Base-by-base conservation (phyloP, 2,329 filamentous ascomycete species). In the Fusarium miscanthi region DNA sequence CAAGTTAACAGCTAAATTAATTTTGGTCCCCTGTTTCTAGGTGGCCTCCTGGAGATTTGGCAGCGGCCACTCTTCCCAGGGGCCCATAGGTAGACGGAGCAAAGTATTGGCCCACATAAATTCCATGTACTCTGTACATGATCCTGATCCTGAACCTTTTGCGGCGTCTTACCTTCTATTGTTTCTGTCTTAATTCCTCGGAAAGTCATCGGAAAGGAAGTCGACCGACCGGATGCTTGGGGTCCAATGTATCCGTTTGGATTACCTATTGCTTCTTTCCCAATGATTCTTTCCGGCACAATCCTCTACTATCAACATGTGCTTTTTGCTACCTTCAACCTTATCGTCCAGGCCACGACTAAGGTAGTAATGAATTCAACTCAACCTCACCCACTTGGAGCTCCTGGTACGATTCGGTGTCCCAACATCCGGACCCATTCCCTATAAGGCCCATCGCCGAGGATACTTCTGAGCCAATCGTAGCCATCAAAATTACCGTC, bases 401-500 rank as follows among this genome's bases (percentile, higher is more conserved):
- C 30, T 52, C 35, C 70, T 75, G 72, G 76, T 69, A 73, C 76
- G 74, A 77, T 70, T 63, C 71, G 73, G 76, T 59, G 59, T 58
- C 63, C 58, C 63, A 72, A 77, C 70, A 78, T 77, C 76, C 76
- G 76, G 65, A 63, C 67, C 67, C 63, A 63, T 72, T 54, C 59
- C 37, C 40, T 63, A 16, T 43, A 48, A n/a, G 42, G 45, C 58
- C 42, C 51, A 31, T 45, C 40, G 6, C 48, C 53, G 49, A 52
- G 52, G 40, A 42, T 37, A 21, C 31, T 52, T 46, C 45, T 52
- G n/a, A 54, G 37, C 78, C 79, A 81, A 81, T 81, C 54, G 69
- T 27, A 63, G 19, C 35, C 48, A 35, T 41, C 57, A 65, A 77
- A 77, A 81, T 80, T 80, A 80, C 76, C 65, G 78, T 60, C 57